Percentiles rank a stretch among this genome's conserved stretches.
These are phyloP conservation scores for Ophiostoma angusticollis DNA, from an alignment of 2,329 filamentous ascomycete species.

Conservation along the genomic window DNA sequence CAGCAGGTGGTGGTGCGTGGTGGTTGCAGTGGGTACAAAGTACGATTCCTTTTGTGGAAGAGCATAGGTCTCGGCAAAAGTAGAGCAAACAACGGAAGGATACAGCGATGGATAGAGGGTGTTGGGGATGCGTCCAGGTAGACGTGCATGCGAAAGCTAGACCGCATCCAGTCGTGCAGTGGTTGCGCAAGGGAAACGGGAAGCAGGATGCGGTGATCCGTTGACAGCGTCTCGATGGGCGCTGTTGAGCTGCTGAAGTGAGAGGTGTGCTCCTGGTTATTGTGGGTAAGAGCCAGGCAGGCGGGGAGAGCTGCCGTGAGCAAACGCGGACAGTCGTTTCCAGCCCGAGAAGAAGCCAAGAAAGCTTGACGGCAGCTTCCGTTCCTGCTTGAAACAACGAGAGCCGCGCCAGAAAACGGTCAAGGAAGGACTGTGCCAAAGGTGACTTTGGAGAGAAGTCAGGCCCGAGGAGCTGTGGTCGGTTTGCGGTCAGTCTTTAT, in stretches of 20 bases:
- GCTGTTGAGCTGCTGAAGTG: not conserved
- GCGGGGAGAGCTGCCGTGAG: too few species aligned
- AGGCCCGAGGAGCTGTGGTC: conserved; percentile 3
- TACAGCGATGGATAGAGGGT: not conserved
- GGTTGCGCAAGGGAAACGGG: conserved; percentile 5
- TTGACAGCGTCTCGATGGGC: conserved; percentile 1
- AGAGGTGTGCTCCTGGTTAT: not conserved
- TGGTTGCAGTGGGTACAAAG: conserved; percentile 1
- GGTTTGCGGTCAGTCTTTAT: conserved; percentile 9
- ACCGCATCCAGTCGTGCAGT: too few species aligned
- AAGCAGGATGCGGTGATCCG: conserved; percentile 4
- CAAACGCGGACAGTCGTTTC: conserved; percentile 4
- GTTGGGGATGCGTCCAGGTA: too few species aligned
- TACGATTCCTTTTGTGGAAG: too few species aligned
- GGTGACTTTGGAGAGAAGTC: too few species aligned
- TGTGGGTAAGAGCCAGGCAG: not conserved
- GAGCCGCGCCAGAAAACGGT: too few species aligned
- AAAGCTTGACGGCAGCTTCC: not conserved
- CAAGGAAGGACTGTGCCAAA: too few species aligned
- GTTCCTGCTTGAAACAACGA: too few species aligned
- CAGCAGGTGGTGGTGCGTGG: conserved; percentile 2
- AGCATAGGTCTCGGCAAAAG: not conserved
- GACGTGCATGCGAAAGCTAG: too few species aligned
- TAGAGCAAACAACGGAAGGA: not conserved
- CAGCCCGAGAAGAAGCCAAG: not conserved